These are phyloP conservation scores for Climacium dendroides DNA, from an alignment of 225 moss, liverwort and hornwort species.

Conservation along the genomic window DNA sequence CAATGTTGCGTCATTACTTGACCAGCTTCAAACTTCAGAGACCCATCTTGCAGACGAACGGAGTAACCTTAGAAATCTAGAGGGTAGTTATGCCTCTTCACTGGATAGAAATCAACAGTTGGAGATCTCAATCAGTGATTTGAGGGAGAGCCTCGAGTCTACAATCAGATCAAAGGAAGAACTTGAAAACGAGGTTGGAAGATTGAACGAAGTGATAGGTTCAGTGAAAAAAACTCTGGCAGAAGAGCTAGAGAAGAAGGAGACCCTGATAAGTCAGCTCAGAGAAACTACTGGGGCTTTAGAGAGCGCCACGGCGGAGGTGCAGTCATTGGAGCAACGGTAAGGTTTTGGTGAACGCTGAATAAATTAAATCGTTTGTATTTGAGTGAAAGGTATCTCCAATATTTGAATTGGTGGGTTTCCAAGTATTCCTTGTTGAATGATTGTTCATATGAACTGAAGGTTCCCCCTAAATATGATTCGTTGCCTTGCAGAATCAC, in stretches of 20 bases:
- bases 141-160: background rate
- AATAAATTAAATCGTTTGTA: background rate
- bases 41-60: constrained; percentile 1
- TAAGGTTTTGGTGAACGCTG: background rate
- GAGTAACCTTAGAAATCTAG: background rate
- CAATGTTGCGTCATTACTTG: background rate
- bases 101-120: constrained; percentile 10
- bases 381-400: background rate
- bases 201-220: constrained; percentile 7
- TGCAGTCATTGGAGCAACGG: constrained; percentile 24
- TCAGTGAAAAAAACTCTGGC: background rate
- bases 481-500: constrained; percentile 5
- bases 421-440: background rate
- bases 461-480: background rate
- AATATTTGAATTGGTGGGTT: background rate
- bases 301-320: constrained; percentile 10
- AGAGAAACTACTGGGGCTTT: constrained; percentile 10
- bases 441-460: background rate
- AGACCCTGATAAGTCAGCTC: constrained; percentile 1
- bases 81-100: background rate
- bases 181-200: constrained; percentile 10
- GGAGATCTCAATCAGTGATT: background rate
- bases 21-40: too few species aligned
- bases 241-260: constrained; percentile 22
- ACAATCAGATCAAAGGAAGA: constrained; percentile 3